Evolutionary conservation across 306 rosid genomes (phyloP).

Genomic region (Rosa rugosa): DNA sequence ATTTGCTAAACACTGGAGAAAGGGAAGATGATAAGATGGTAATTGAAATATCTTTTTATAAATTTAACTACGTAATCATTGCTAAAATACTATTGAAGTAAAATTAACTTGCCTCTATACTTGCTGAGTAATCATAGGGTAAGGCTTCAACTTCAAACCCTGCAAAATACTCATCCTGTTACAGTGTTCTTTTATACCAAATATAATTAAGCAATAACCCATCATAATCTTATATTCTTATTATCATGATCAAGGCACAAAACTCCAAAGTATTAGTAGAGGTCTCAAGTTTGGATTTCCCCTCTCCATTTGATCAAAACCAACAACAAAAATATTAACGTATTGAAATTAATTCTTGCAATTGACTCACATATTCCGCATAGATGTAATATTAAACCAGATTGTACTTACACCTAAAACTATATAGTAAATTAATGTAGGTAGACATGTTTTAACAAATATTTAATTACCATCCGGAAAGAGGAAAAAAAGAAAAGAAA

Average conservation of each 20-base stretch:
- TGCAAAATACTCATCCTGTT: constrained; percentile 24
- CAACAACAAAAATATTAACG: too few species aligned
- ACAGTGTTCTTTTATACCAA: neutral
- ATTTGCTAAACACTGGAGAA: constrained; percentile 46
- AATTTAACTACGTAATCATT: neutral
- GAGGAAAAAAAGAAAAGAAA: too few species aligned
- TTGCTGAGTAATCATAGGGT: constrained; percentile 59
- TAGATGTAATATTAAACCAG: too few species aligned
- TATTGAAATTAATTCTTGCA: too few species aligned
- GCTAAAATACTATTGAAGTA: neutral
- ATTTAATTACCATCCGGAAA: too few species aligned
- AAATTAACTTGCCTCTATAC: constrained; percentile 37
- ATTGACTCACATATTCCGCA: too few species aligned
- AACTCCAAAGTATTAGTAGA: neutral
- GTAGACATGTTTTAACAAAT: too few species aligned
- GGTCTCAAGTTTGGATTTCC: neutral
- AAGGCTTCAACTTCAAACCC: constrained; percentile 45
- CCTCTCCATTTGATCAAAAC: too few species aligned
- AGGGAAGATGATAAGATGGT: neutral
- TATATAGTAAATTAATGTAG: too few species aligned
- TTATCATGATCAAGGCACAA: too few species aligned
- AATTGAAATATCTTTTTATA: neutral
- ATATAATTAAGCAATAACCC: neutral
- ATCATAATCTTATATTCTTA: neutral
- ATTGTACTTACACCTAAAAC: too few species aligned